Evolutionary conservation across 768 basidiomycete genomes (phyloP).

Genomic region (Clavaria fumosa): DNA sequence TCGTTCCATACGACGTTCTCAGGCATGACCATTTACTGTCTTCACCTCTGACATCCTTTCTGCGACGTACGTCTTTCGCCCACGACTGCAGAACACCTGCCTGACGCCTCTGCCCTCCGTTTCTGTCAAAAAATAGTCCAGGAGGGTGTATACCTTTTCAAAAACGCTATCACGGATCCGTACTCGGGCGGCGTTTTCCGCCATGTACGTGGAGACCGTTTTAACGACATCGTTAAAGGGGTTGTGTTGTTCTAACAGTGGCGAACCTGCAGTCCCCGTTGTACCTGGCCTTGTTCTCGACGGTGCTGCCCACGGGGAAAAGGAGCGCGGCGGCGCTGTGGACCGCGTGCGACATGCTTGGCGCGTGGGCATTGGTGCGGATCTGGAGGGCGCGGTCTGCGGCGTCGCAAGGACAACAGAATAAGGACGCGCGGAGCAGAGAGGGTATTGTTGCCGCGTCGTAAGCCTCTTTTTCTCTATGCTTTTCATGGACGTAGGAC

Average conservation of each 20-base stretch:
- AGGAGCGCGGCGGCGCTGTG: slow-evolving; percentile 42
- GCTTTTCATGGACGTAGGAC: not conserved
- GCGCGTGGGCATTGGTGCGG: slow-evolving; percentile 50
- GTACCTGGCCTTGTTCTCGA: slow-evolving; percentile 62
- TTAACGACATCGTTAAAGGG: slow-evolving; percentile 2
- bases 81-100: too few species aligned
- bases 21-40: slow-evolving; percentile 65
- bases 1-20: slow-evolving; percentile 34
- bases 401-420: too few species aligned
- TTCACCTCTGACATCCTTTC: slow-evolving; percentile 66
- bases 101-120: not conserved
- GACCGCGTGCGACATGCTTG: slow-evolving; percentile 50
- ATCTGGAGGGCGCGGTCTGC: slow-evolving; percentile 56
- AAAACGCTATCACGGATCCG: slow-evolving; percentile 66
- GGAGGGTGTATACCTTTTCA: slow-evolving; percentile 77
- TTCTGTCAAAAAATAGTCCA: slow-evolving; percentile 36
- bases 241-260: slow-evolving; percentile 2
- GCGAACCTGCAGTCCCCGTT: slow-evolving; percentile 85
- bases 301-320: slow-evolving; percentile 41
- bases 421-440: too few species aligned
- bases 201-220: slow-evolving; percentile 43
- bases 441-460: slow-evolving; percentile 47
- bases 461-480: slow-evolving; percentile 28
- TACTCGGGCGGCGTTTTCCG: slow-evolving; percentile 78
- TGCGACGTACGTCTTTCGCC: slow-evolving; percentile 40